Percentiles rank a stretch among this genome's conserved stretches.
These are phyloP conservation scores for Psilocybe sp. DNA, from an alignment of 768 basidiomycete genomes.

Conservation along the genomic window DNA sequence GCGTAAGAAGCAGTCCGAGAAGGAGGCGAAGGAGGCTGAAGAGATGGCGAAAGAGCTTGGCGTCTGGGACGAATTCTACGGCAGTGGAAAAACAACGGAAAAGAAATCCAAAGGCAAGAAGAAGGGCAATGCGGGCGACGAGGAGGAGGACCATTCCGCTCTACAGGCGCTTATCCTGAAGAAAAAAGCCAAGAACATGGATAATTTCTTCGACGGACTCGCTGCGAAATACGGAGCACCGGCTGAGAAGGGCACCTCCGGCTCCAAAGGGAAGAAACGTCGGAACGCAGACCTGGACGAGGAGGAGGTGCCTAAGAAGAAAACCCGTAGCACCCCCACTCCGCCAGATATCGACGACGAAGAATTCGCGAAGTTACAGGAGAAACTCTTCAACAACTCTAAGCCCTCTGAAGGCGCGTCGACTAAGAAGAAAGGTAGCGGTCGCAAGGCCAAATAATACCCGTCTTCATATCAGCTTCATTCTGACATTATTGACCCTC, in stretches of 20 bases:
- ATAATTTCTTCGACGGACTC: constrained; percentile 71
- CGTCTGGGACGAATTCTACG: constrained; percentile 93
- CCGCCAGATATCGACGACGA: constrained; percentile 65
- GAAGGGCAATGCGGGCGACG: constrained; percentile 32
- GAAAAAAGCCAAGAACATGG: constrained; percentile 62
- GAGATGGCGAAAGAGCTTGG: constrained; percentile 81
- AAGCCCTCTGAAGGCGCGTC: constrained; percentile 23
- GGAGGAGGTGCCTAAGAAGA: constrained; percentile 49
- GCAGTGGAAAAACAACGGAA: constrained; percentile 64
- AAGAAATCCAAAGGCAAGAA: constrained; percentile 54
- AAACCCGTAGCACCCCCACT: constrained; percentile 34
- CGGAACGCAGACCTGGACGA: constrained; percentile 39
- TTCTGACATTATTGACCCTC: too few species aligned
- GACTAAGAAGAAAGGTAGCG: constrained; percentile 29
- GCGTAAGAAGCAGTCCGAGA: constrained; percentile 69
- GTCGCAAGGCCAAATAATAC: constrained; percentile 30
- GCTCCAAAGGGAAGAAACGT: constrained; percentile 57
- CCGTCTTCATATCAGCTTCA: not conserved
- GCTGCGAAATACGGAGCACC: constrained; percentile 71
- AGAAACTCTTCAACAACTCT: constrained; percentile 47
- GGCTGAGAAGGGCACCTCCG: constrained; percentile 34
- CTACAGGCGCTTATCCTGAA: constrained; percentile 82
- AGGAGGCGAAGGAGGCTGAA: constrained; percentile 85
- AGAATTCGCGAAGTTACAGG: constrained; percentile 60
- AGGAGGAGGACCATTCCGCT: constrained; percentile 61